Evolutionary conservation across 2,329 filamentous ascomycete genomes (phyloP).

Genomic region (Sporothrix brasiliensis): DNA sequence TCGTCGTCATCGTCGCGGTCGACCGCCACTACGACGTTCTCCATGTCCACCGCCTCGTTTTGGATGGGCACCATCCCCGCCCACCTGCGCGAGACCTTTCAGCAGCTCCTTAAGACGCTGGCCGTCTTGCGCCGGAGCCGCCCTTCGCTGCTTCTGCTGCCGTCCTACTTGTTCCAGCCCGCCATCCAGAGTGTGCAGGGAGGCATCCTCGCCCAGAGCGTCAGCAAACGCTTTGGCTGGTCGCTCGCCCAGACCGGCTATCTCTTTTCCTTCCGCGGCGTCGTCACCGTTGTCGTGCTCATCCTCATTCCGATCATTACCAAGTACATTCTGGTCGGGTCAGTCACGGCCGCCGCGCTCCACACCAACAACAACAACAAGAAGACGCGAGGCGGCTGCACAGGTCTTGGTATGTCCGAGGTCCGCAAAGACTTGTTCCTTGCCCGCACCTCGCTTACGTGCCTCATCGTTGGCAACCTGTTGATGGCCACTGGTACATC

Average conservation of each 20-base stretch:
- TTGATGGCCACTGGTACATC: constrained; percentile 35
- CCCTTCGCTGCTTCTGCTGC: constrained; percentile 46
- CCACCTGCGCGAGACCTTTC: constrained; percentile 41
- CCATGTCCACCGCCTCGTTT: constrained; percentile 23
- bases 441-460: constrained; percentile 37
- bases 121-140: constrained; percentile 43
- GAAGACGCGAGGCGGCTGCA: constrained; percentile 35
- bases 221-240: constrained; percentile 52
- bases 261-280: constrained; percentile 47
- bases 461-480: constrained; percentile 37
- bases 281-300: constrained; percentile 47
- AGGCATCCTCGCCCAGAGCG: constrained; percentile 47
- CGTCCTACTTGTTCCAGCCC: constrained; percentile 46
- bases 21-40: background rate
- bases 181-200: constrained; percentile 45
- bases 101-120: constrained; percentile 43
- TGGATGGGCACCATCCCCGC: constrained; percentile 38
- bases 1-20: background rate
- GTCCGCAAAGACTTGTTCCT: constrained; percentile 39
- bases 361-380: background rate
- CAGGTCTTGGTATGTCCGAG: constrained; percentile 35
- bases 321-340: background rate
- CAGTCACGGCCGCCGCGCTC: background rate
- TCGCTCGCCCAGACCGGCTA: constrained; percentile 48
- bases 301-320: constrained; percentile 41